Conservation (phyloP, 768 basidiomycete species). For the Tricholoma bakamatsutake region DNA sequence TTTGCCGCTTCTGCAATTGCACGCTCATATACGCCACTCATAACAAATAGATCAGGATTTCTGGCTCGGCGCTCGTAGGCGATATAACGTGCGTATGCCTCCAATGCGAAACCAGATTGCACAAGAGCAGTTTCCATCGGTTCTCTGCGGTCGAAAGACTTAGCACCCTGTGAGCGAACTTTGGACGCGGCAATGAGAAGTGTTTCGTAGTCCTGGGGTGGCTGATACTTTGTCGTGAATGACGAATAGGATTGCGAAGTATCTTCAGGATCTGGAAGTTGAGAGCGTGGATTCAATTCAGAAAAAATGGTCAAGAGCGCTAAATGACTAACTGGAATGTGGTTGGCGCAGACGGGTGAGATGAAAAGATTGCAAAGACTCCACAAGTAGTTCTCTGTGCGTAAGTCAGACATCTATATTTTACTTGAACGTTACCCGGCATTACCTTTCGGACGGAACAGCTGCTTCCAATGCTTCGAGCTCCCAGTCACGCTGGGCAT, state of each 20-base stretch:
- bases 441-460: conserved; percentile 40
- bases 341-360: conserved; percentile 69
- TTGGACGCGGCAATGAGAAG: conserved; percentile 76
- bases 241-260: conserved; percentile 84
- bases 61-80: conserved; percentile 56
- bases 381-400: conserved; percentile 37
- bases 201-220: conserved; percentile 70
- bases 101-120: conserved; percentile 41
- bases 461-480: conserved; percentile 52
- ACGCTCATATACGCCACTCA: conserved; percentile 63
- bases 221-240: conserved; percentile 77
- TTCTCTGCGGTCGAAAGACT: conserved; percentile 61
- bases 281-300: background rate
- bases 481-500: conserved; percentile 70
- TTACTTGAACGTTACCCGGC: background rate
- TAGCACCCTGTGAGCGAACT: conserved; percentile 52
- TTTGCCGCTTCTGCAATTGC: conserved; percentile 69
- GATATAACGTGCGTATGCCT: conserved; percentile 59
- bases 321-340: conserved; percentile 54
- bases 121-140: conserved; percentile 56
- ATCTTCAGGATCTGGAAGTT: conserved; percentile 58
- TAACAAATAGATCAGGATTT: conserved; percentile 50
- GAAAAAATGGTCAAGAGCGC: background rate
- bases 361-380: conserved; percentile 50
- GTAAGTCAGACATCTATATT: conserved; percentile 1